phyloP scores from a whole-genome alignment of 2,329 filamentous ascomycete genomes.

The Cordyceps sp. region DNA sequence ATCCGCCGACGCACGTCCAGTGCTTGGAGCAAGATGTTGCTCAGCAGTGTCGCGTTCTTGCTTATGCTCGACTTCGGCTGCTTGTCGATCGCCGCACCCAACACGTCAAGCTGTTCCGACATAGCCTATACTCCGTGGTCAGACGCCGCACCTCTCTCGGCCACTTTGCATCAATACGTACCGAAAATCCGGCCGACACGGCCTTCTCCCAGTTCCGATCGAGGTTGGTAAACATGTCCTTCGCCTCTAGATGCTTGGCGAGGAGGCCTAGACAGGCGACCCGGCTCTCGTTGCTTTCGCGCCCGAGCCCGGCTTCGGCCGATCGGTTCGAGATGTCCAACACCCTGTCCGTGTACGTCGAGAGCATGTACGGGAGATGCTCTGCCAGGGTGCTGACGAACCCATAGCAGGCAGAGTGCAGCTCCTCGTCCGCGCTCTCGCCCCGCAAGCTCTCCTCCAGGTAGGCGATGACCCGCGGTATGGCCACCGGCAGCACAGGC shows the following conservation, averaged over 20 bases:
- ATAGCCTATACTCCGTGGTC: constrained; percentile 39
- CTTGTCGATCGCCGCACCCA: constrained; percentile 57
- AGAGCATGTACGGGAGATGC: constrained; percentile 80
- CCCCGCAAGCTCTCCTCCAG: constrained; percentile 44
- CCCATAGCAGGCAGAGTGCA: constrained; percentile 71
- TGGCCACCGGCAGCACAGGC: constrained; percentile 59
- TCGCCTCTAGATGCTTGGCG: constrained; percentile 61
- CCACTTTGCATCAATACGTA: constrained; percentile 22
- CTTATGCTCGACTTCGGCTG: constrained; percentile 64
- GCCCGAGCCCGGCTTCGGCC: constrained; percentile 42
- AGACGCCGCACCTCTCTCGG: neutral
- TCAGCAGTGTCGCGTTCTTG: constrained; percentile 56
- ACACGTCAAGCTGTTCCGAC: constrained; percentile 50
- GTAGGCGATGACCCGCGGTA: constrained; percentile 56
- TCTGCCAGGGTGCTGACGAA: constrained; percentile 67
- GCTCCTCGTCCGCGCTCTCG: constrained; percentile 36
- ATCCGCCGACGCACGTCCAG: constrained; percentile 51
- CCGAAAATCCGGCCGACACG: constrained; percentile 41
- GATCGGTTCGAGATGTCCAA: constrained; percentile 58
- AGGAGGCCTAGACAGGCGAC: constrained; percentile 55
- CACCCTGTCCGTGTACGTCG: constrained; percentile 56
- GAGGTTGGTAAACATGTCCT: constrained; percentile 57
- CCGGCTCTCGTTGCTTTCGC: constrained; percentile 47
- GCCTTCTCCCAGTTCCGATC: constrained; percentile 56
- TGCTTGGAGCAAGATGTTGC: constrained; percentile 40